These are phyloP conservation scores for Colletotrichum sp. DNA, from an alignment of 2,329 filamentous ascomycete genomes.

Conservation along the genomic window DNA sequence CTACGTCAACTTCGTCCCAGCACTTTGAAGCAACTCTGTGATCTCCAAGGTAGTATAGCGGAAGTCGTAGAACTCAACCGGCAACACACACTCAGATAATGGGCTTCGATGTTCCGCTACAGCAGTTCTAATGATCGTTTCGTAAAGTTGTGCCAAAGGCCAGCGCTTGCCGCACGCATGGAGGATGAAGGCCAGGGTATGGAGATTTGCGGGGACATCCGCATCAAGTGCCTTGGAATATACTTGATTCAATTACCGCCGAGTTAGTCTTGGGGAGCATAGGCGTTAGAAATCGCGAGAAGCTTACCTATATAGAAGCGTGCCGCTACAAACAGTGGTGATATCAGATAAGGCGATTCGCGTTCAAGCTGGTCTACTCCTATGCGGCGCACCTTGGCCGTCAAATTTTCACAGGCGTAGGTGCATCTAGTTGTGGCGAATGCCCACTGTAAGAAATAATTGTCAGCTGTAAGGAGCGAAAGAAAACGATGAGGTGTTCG, in stretches of 20 bases:
- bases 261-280: background rate
- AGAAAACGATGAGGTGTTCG: background rate
- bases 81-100: background rate
- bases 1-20: background rate
- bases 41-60: background rate
- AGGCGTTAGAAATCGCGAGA: background rate
- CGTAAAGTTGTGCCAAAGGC: background rate
- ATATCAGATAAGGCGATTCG: background rate
- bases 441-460: background rate
- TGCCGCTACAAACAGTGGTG: background rate
- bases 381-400: background rate
- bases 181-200: background rate
- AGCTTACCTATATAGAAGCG: background rate
- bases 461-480: background rate
- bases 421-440: background rate
- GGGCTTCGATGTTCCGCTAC: background rate
- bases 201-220: background rate
- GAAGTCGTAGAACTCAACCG: background rate
- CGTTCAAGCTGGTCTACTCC: background rate
- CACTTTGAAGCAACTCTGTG: background rate
- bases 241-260: background rate
- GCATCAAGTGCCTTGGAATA: background rate
- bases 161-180: background rate
- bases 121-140: background rate
- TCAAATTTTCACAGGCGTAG: background rate